A percentile compares a stretch with the other conserved stretches of the same genome.
These are phyloP conservation scores for Fusarium coffeatum DNA, from an alignment of 2,329 filamentous ascomycete species.

Conservation along the genomic window DNA sequence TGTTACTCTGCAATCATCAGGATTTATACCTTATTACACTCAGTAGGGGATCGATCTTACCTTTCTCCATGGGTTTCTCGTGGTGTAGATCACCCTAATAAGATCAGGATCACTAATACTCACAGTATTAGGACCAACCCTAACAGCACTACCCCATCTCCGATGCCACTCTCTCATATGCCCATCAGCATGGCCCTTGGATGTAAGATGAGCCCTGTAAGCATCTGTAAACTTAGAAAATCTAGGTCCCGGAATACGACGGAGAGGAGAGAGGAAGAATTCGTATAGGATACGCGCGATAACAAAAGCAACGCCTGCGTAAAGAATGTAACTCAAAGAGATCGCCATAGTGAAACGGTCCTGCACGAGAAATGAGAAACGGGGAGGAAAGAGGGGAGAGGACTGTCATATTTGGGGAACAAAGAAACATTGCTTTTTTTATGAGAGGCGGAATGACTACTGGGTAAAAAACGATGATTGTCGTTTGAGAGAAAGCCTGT, in stretches of 20 bases:
- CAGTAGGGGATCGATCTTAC: conserved; percentile 1
- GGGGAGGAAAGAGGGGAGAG: neutral
- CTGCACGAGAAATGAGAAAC: neutral
- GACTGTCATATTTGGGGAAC: conserved; percentile 7
- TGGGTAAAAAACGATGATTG: neutral
- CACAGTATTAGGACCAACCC: conserved; percentile 32
- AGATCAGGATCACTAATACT: conserved; percentile 35
- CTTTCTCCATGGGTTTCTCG: conserved; percentile 35
- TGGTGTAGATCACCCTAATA: conserved; percentile 33
- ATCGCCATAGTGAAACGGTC: conserved; percentile 23
- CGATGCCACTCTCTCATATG: conserved; percentile 25
- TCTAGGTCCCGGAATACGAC: conserved; percentile 24
- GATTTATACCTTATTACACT: accelerated
- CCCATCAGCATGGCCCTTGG: conserved; percentile 23
- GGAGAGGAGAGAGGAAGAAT: conserved; percentile 27
- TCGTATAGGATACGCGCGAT: conserved; percentile 20
- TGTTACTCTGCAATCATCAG: conserved; percentile 20
- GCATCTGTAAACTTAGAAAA: conserved; percentile 28
- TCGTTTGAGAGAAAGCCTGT: neutral
- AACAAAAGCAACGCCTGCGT: conserved; percentile 13
- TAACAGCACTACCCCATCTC: conserved; percentile 32
- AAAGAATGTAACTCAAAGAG: conserved; percentile 9
- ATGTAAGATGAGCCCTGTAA: conserved; percentile 28
- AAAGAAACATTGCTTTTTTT: conserved; percentile 25
- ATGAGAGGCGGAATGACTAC: neutral